Evolutionary conservation across 2,329 filamentous ascomycete genomes (phyloP), one percentile per base, ranked within the genome.

Genomic region (Trichocomaceae sp.): DNA sequence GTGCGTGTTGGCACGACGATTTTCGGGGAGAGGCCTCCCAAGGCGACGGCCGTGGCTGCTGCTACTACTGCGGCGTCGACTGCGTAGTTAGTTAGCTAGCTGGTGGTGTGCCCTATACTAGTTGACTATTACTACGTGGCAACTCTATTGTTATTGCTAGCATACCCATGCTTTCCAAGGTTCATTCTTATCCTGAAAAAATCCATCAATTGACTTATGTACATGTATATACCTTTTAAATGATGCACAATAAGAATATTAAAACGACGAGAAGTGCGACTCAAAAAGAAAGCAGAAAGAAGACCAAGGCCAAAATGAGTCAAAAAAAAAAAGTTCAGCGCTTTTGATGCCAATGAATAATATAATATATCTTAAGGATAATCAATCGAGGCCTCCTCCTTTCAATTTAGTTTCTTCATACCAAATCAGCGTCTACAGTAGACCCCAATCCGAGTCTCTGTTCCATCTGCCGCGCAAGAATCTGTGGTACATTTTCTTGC

Each of bases 1-100:
- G 91, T 99, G 5, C 81, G 93, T 56, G 83, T 99, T 8, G 93
- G 93, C 1, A 97, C 90, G 66, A 92, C 88, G 1, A 96, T 99
- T 56, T 99, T 99, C 69, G 93, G 93, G 1, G 76, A 84, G 66
- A 80, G 93, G 66, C 90, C 90, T 15, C 77, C 82, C 37, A 95
- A 86, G 79, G 82, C 82, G 48, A 87, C 95, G 72, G 88, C 89
- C 2, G 87, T 86, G 72, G 77, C 20, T 29, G 42, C 19, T 47
- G 42, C 31, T 47, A 31, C 50, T 47, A 37, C 17, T 10, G 22
- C 20, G 7, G 29, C 44, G 13, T 10, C 26, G 8, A 6, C 6
- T 47, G 44, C 44, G 8, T 31, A 26, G 22, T n/a, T 29, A 29
- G 26, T 26, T 26, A 26, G 23, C 3, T 26, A 26, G 23, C 3